Base-by-base conservation (phyloP, 805 yeast species). In the Metschnikowia koreensis region DNA sequence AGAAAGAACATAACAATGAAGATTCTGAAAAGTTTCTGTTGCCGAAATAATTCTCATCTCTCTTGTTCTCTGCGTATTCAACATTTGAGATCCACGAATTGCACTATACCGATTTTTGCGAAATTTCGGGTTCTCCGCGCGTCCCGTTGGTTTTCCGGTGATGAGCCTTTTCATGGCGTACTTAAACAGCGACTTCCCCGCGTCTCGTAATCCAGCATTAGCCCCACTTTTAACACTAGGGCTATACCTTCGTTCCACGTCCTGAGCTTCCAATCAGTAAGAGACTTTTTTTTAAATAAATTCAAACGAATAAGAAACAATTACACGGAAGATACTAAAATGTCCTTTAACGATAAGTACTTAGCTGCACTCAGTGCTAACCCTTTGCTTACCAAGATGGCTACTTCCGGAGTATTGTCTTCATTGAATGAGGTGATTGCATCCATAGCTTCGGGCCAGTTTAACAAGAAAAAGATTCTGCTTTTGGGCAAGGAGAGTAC, bases 391-490 rank as follows among this genome's bases (percentile, higher is more conserved):
- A 83, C 88, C 45, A 84, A 84, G 60, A 72, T 84, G 1, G 55
- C 79, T 16, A 84, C 89, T 0, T 76, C 83, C 1, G 85, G 81
- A 0, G 60, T 77, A 0, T 67, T 84, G n/a, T 79, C 80, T 8
- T 73, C 81, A 0, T 67, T 84, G 42, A 83, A 83, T 57, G 90
- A 84, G 61, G 66, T 77, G 38, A 72, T 84, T 13, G 85, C 89
- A 0, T 72, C 83, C 2, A 53, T 68, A 0, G 59, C 80, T 12
- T 75, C 87, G 2, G 73, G 76, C 39, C 85, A 82, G 47, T 66
- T 68, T 54, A 62, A 68, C 26, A 54, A 63, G 10, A 28, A 62
- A 10, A 31, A 6, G 49, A 45, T 10, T 29, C 67, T 52, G 16
- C 42, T 40, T 40, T 48, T 53, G 7, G 55, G 53, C 6, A 55